Base-by-base conservation (phyloP, 2,329 filamentous ascomycete genomes). In the Graphium sp. region DNA sequence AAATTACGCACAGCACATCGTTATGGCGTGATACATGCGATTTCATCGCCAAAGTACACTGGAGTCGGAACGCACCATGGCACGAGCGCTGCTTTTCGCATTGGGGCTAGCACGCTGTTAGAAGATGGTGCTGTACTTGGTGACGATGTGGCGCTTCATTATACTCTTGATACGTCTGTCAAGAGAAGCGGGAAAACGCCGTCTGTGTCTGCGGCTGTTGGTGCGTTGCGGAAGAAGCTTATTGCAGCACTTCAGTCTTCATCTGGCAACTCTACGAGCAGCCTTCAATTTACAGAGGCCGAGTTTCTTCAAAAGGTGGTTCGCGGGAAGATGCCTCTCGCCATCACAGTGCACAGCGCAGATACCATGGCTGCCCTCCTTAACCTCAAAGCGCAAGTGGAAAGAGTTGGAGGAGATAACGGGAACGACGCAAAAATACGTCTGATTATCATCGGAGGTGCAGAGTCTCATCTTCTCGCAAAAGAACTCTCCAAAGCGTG, bases 331-430 rank as follows among this genome's bases (percentile, higher is more conserved):
- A 41, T 65, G 3, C 58, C 70, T 0, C 55, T 79, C 1, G 66
- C 62, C 4, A 42, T 78, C 9, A 68, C 60, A 0, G 63, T 63
- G 7, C 65, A 77, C 40, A 72, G 63, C 34, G 73, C 72, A 6
- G 74, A 78, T 38, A 57, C 58, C n/a, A 76, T 77, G 34, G 63
- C 68, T 3, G 49, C 67, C 0, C 45, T 70, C 2, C 52, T 79
- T n/a, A 52, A 54, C 14, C 48, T 77, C 35, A 78, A 78, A 47
- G 39, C 46, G 5, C 54, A 60, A 3, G 52, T 77, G 6, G 69
- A 77, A 26, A 37, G 42, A 1, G 26, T 29, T 5, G 16, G 33
- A 19, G 9, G 26, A 4, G 13, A 21, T 3, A 6, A 30, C 2
- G 33, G 33, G 11, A 29, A 18, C 5, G 34, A 15, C 10, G 22